A percentile compares a stretch with the other conserved stretches of the same genome.
Conservation (phyloP, 78 protist genomes). For the Dictyostelium intermedium region DNA sequence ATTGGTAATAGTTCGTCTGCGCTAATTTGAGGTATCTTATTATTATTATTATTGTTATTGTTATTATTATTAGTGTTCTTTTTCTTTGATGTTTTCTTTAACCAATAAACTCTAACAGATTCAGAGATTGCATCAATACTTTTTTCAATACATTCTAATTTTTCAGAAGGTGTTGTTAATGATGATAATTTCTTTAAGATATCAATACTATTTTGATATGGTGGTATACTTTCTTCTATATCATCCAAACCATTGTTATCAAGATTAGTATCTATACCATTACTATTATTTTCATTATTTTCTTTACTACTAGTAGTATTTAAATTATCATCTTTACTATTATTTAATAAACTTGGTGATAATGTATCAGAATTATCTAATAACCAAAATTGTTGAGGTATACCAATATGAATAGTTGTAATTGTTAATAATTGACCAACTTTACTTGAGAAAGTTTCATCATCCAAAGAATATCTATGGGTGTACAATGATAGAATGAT, state of each 20-base stretch:
- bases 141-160: constrained; percentile 39
- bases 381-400: constrained; percentile 58
- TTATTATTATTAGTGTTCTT: neutral
- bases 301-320: neutral
- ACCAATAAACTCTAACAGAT: constrained; percentile 19
- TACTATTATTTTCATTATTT: neutral
- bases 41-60: no score
- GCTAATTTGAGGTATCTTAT: neutral
- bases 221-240: neutral
- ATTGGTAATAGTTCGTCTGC: constrained; percentile 69
- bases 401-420: constrained; percentile 36
- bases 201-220: constrained; percentile 51
- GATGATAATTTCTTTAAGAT: constrained; percentile 16
- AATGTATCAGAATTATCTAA: neutral
- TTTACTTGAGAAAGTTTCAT: constrained; percentile 16
- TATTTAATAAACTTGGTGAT: neutral
- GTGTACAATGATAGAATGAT: constrained; percentile 1
- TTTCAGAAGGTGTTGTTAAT: constrained; percentile 45
- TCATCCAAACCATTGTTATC: neutral
- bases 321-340: neutral
- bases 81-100: neutral
- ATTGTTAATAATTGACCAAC: constrained; percentile 24
- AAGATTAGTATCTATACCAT: neutral
- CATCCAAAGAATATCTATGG: constrained; percentile 3
- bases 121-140: constrained; percentile 27